Base-by-base conservation (phyloP, 768 basidiomycete species). In the Cystobasidium onofrii region DNA sequence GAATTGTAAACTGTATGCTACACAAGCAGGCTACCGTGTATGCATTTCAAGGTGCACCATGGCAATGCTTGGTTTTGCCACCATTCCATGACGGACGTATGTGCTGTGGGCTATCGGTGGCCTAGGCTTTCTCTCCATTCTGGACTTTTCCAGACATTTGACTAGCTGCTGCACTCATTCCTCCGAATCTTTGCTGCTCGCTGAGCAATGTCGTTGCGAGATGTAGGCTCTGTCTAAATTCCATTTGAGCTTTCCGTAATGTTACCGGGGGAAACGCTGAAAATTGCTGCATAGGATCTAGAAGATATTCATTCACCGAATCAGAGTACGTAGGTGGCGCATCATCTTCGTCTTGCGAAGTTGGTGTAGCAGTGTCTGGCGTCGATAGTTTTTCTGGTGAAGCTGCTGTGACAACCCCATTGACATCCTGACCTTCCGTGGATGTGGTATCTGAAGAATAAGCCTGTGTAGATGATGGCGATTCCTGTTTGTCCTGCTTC, bases 241-340 rank as follows among this genome's bases (percentile, higher is more conserved):
- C 69, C 31, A 15, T 71, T 44, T 71, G 69, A 9, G 54, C 33
- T 52, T 60, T 71, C 12, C 69, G 69, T 36, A 71, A 31, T 27
- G 69, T 57, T 3, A 71, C 29, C 3, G 69, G 69, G 6, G 69
- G 69, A 44, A 71, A 61, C 15, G 69, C 69, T 20, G 69, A 71
- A 54, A 71, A 71, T 44, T 71, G 69, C 23, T 57, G 69, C 31
- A 71, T 60, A 15, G 69, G 69, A 31, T 71, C 69, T 7, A 71
- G 18, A 1, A 71, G 55, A 33, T 71, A 61, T 36, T 71, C 54
- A 44, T 55, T 71, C 6, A 71, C 55, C 20, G 69, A 52, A 20
- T 71, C 69, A 25, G 52, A 36, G 29, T 71, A 71, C 13, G 69
- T 39, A 7, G 69, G 69, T 60, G 69, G 65, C 12, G 39, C 65